Percentiles rank a stretch among this genome's conserved stretches.
phyloP scores from a whole-genome alignment of 306 rosid species.

The Citrullus amarus region DNA sequence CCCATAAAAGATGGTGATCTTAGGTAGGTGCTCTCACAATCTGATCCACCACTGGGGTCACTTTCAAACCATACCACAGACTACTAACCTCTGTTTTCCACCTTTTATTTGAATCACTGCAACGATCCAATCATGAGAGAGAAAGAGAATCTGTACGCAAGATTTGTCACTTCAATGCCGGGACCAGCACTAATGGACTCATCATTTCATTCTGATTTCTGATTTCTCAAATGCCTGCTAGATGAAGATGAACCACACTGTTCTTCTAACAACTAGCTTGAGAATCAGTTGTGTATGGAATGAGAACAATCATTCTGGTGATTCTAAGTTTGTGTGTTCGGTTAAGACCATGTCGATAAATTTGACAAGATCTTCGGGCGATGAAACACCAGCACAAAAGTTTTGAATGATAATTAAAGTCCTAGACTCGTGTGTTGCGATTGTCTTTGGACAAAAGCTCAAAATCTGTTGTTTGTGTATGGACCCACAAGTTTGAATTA shows the following conservation, averaged over 20 bases:
- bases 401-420: conserved; percentile 25
- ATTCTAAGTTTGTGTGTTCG: conserved; percentile 9
- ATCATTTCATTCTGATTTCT: neutral
- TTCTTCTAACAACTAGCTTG: neutral
- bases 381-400: conserved; percentile 24
- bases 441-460: conserved; percentile 14
- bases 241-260: neutral
- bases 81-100: neutral
- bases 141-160: conserved; percentile 4
- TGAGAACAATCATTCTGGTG: neutral
- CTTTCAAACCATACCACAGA: neutral
- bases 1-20: conserved; percentile 1
- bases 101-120: neutral
- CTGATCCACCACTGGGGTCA: neutral
- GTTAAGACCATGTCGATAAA: conserved; percentile 26
- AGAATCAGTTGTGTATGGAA: neutral
- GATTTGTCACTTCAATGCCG: conserved; percentile 7
- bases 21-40: conserved; percentile 1
- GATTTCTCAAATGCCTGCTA: neutral
- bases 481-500: conserved; percentile 34
- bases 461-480: conserved; percentile 24
- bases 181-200: neutral
- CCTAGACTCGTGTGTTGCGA: conserved; percentile 23
- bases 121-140: neutral
- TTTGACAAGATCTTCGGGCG: conserved; percentile 46